These are phyloP conservation scores for Trichoderma asperellum DNA, from an alignment of 2,329 filamentous ascomycete genomes.

Conservation along the genomic window DNA sequence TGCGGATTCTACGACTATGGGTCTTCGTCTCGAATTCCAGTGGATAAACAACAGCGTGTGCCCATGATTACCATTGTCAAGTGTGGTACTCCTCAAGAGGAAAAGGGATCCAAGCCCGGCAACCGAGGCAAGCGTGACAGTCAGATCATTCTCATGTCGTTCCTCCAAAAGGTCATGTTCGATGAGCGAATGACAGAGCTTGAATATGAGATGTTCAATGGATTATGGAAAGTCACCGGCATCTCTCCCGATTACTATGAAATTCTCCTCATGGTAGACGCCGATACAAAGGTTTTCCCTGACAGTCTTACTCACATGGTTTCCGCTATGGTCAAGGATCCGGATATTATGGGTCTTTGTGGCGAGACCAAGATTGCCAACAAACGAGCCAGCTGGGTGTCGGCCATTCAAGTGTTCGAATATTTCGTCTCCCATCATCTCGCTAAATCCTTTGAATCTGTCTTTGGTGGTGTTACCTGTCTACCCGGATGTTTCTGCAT, in stretches of 20 bases:
- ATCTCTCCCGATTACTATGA: slow-evolving; percentile 99
- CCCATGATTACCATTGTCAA: slow-evolving; percentile 98
- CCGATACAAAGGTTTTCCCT: slow-evolving; percentile 98
- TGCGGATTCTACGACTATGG: slow-evolving; percentile 98
- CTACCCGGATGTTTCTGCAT: slow-evolving; percentile 99
- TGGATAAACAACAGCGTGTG: slow-evolving; percentile 91
- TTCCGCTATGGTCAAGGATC: slow-evolving; percentile 98
- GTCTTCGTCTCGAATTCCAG: slow-evolving; percentile 73
- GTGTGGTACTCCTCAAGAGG: slow-evolving; percentile 89
- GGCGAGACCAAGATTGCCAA: slow-evolving; percentile 99
- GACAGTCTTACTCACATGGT: slow-evolving; percentile 99
- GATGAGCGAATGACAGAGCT: slow-evolving; percentile 99
- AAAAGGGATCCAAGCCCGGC: slow-evolving; percentile 80
- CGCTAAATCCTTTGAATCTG: slow-evolving; percentile 95
- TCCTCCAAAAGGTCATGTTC: slow-evolving; percentile 99
- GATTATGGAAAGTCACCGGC: slow-evolving; percentile 96
- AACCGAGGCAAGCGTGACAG: slow-evolving; percentile 99
- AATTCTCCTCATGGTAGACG: slow-evolving; percentile 97
- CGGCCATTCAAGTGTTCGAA: slow-evolving; percentile 98
- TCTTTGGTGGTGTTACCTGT: slow-evolving; percentile 98
- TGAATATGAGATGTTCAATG: slow-evolving; percentile 99
- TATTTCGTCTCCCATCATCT: slow-evolving; percentile 99
- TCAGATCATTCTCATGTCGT: slow-evolving; percentile 99
- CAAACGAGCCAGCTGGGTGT: slow-evolving; percentile 92
- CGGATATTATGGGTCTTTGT: slow-evolving; percentile 98